Conservation (phyloP, 208 protist species). For the Trypanosoma mega region DNA sequence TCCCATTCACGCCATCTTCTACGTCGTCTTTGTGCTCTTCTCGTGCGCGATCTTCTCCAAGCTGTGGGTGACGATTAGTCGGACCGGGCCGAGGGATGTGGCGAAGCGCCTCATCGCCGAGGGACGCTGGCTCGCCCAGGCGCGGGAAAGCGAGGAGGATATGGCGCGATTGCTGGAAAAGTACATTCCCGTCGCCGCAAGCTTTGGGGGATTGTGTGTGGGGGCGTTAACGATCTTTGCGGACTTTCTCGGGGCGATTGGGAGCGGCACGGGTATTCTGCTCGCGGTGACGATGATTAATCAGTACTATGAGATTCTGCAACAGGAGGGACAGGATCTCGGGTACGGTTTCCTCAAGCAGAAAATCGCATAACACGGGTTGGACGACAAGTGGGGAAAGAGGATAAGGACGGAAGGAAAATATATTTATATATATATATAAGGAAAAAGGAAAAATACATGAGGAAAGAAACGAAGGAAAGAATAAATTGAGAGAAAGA, state of each 20-base stretch:
- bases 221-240: constrained; percentile 98
- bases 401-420: too few species aligned
- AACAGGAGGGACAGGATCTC: constrained; percentile 96
- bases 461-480: too few species aligned
- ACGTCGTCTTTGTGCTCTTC: constrained; percentile 97
- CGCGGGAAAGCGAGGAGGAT: constrained; percentile 86
- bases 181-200: constrained; percentile 99
- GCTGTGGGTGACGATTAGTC: constrained; percentile 98
- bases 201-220: constrained; percentile 99
- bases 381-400: too few species aligned
- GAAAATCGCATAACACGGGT: constrained; percentile 50
- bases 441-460: too few species aligned
- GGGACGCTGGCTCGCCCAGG: constrained; percentile 93
- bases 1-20: constrained; percentile 98
- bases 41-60: constrained; percentile 99
- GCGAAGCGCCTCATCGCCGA: constrained; percentile 96
- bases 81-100: constrained; percentile 96
- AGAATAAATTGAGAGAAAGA: too few species aligned
- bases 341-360: constrained; percentile 80
- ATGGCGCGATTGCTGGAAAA: constrained; percentile 88
- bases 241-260: constrained; percentile 98
- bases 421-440: too few species aligned
- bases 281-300: constrained; percentile 99
- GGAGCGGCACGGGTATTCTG: constrained; percentile 99
- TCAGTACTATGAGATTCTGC: constrained; percentile 99